Conservation (phyloP, 2,329 filamentous ascomycete genomes). For the Colletotrichum chlorophyti region DNA sequence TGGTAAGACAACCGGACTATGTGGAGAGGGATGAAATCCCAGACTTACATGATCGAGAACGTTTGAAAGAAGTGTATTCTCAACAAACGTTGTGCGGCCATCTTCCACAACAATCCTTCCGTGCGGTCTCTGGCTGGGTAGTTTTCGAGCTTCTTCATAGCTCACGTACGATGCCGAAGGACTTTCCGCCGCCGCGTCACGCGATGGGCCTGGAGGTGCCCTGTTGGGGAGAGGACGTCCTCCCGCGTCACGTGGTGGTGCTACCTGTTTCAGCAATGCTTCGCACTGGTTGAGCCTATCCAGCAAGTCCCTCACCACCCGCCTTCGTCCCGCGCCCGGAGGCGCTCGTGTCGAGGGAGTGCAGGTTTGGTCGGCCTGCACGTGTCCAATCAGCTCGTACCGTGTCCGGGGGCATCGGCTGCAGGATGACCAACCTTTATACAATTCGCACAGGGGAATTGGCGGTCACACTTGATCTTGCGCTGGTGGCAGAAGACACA, state of each 20-base stretch:
- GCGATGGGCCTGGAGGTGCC: not conserved
- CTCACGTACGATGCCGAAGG: slow-evolving; percentile 12
- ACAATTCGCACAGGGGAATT: slow-evolving; percentile 61
- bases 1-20: not conserved
- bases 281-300: slow-evolving; percentile 20
- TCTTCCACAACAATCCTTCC: slow-evolving; percentile 62
- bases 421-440: slow-evolving; percentile 36
- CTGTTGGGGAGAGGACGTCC: not conserved
- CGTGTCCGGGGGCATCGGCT: not conserved
- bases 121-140: not conserved
- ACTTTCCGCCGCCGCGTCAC: not conserved
- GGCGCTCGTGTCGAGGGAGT: slow-evolving; percentile 18
- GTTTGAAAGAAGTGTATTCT: slow-evolving; percentile 58
- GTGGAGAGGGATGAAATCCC: not conserved
- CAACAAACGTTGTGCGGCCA: slow-evolving; percentile 61
- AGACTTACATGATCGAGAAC: slow-evolving; percentile 62
- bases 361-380: slow-evolving; percentile 27
- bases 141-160: slow-evolving; percentile 17
- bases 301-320: slow-evolving; percentile 11
- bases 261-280: slow-evolving; percentile 11
- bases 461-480: slow-evolving; percentile 68
- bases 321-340: slow-evolving; percentile 6
- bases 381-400: slow-evolving; percentile 65
- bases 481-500: slow-evolving; percentile 66
- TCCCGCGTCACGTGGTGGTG: slow-evolving; percentile 11